Evolutionary conservation across 495 filamentous ascomycete species (phyloP).

Genomic region (Polyplosphaeria fusca): DNA sequence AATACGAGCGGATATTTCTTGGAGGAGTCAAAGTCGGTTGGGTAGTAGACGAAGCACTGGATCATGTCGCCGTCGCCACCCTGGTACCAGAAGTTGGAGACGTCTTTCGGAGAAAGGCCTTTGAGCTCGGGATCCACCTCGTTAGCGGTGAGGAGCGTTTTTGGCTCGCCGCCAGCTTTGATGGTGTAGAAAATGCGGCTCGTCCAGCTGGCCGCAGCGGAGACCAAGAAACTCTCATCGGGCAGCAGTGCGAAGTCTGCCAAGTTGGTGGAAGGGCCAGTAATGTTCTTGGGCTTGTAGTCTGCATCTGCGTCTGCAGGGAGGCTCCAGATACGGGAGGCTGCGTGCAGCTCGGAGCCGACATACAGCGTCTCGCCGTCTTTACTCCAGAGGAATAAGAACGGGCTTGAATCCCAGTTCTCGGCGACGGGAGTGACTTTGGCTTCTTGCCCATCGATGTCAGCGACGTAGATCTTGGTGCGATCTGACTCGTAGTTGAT

Average conservation of each 20-base stretch:
- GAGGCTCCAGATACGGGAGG: slow-evolving; percentile 21
- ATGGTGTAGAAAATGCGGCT: slow-evolving; percentile 44
- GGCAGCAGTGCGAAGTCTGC: slow-evolving; percentile 41
- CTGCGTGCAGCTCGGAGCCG: slow-evolving; percentile 31
- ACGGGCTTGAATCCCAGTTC: slow-evolving; percentile 30
- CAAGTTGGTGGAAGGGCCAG: slow-evolving; percentile 6
- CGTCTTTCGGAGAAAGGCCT: background rate
- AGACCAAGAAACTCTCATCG: slow-evolving; percentile 39
- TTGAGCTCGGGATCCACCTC: slow-evolving; percentile 36
- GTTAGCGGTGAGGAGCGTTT: slow-evolving; percentile 37
- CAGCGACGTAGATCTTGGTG: slow-evolving; percentile 63
- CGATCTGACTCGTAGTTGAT: slow-evolving; percentile 76
- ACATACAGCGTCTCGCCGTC: slow-evolving; percentile 32
- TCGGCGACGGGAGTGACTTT: slow-evolving; percentile 16
- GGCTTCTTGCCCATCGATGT: slow-evolving; percentile 8
- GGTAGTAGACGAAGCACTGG: slow-evolving; percentile 49
- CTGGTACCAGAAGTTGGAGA: slow-evolving; percentile 43
- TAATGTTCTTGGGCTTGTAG: slow-evolving; percentile 14
- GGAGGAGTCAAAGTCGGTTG: slow-evolving; percentile 45
- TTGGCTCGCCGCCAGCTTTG: slow-evolving; percentile 22
- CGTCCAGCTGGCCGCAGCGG: slow-evolving; percentile 40
- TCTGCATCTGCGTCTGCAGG: background rate
- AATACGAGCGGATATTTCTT: slow-evolving; percentile 51
- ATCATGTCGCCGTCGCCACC: slow-evolving; percentile 37
- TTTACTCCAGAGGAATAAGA: slow-evolving; percentile 21